These are phyloP conservation scores for Myxozyma melibiosi DNA, from an alignment of 805 yeast genomes.

Conservation along the genomic window DNA sequence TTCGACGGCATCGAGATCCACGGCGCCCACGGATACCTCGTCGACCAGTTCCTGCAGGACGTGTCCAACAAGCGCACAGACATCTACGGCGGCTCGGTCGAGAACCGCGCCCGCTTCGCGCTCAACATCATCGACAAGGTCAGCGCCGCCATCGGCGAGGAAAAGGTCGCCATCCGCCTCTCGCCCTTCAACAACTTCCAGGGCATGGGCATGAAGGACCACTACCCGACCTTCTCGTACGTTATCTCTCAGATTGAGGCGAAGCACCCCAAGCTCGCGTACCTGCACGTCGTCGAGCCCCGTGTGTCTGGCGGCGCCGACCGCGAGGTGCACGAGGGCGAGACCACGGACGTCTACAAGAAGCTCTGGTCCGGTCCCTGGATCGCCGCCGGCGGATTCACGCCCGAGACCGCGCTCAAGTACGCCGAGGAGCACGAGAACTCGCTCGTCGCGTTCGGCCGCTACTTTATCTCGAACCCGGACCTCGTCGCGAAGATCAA, in stretches of 20 bases:
- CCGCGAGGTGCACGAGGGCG: slow-evolving; percentile 3
- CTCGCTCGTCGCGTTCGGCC: slow-evolving; percentile 48
- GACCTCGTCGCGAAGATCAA: slow-evolving; percentile 53
- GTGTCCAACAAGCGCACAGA: slow-evolving; percentile 58
- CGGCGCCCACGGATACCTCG: slow-evolving; percentile 62
- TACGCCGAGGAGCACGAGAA: slow-evolving; percentile 17
- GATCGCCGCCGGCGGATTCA: slow-evolving; percentile 35
- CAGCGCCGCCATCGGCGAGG: slow-evolving; percentile 54
- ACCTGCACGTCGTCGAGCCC: slow-evolving; percentile 51
- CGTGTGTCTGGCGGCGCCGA: slow-evolving; percentile 42
- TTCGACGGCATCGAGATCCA: slow-evolving; percentile 69
- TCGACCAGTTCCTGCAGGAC: slow-evolving; percentile 52
- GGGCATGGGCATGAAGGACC: slow-evolving; percentile 39
- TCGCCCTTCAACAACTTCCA: slow-evolving; percentile 46
- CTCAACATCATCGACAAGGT: slow-evolving; percentile 58
- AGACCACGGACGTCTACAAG: slow-evolving; percentile 12
- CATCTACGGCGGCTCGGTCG: slow-evolving; percentile 64
- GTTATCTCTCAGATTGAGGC: slow-evolving; percentile 48
- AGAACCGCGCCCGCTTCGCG: slow-evolving; percentile 56
- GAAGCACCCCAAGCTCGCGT: slow-evolving; percentile 47
- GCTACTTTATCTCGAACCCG: slow-evolving; percentile 58
- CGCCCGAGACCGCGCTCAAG: slow-evolving; percentile 26
- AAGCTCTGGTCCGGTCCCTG: slow-evolving; percentile 28
- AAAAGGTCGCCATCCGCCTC: slow-evolving; percentile 43
- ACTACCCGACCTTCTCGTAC: slow-evolving; percentile 48